Evolutionary conservation across 208 protist species (phyloP).

Genomic region (Trypanosoma vivax): DNA sequence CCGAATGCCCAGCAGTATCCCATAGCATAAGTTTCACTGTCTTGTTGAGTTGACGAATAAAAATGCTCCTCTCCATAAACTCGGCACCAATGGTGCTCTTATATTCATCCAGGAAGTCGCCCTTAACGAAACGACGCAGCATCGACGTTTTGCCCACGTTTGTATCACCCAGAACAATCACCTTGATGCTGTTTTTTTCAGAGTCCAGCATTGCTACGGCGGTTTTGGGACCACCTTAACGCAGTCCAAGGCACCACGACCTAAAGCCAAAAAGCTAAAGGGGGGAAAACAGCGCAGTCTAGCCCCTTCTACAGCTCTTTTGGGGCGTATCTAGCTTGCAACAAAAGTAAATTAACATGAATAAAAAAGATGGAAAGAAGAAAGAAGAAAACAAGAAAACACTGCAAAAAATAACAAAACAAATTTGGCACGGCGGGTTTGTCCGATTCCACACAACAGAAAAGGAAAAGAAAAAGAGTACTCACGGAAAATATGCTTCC

Average conservation of each 20-base stretch:
- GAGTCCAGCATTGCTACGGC: constrained; percentile 35
- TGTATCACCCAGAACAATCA: constrained; percentile 93
- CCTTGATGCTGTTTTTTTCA: constrained; percentile 82
- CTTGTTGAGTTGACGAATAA: constrained; percentile 39
- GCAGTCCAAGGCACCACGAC: too few species aligned
- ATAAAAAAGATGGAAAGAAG: constrained; percentile 1
- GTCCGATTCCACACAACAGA: too few species aligned
- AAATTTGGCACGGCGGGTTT: too few species aligned
- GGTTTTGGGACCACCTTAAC: too few species aligned
- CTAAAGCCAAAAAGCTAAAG: too few species aligned
- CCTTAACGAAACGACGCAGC: constrained; percentile 86
- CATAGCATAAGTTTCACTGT: constrained; percentile 91
- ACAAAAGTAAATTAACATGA: background rate
- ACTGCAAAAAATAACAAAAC: too few species aligned
- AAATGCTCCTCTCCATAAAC: constrained; percentile 91
- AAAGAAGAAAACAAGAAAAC: constrained; percentile 9
- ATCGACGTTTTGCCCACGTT: constrained; percentile 93
- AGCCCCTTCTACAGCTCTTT: too few species aligned
- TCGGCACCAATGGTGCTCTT: constrained; percentile 89
- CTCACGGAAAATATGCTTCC: too few species aligned
- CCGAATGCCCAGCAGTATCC: constrained; percentile 93
- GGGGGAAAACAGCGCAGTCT: too few species aligned
- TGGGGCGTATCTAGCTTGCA: background rate
- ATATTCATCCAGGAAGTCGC: constrained; percentile 89
- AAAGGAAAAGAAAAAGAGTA: too few species aligned